Conservation (phyloP, 805 yeast species). For the Huiozyma naganishii region DNA sequence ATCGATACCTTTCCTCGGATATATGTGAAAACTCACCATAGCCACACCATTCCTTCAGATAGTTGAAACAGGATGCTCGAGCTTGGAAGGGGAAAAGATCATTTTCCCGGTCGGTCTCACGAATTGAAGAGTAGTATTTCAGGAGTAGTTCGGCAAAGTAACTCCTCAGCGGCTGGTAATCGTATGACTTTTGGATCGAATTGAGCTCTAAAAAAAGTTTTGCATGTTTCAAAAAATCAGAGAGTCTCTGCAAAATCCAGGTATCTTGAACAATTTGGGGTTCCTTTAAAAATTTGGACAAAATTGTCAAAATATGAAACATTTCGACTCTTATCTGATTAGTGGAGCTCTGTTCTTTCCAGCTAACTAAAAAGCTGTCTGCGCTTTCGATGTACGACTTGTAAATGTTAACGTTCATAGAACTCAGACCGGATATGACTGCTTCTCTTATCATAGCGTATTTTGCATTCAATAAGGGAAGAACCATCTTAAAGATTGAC, state of each 20-base stretch:
- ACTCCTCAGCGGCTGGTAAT: slow-evolving; percentile 66
- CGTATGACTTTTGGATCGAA: slow-evolving; percentile 51
- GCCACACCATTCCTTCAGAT: slow-evolving; percentile 91
- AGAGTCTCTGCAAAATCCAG: slow-evolving; percentile 54
- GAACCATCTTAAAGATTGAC: slow-evolving; percentile 76
- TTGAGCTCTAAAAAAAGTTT: slow-evolving; percentile 48
- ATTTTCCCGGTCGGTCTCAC: slow-evolving; percentile 30
- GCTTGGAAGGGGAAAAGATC: slow-evolving; percentile 80
- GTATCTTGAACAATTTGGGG: slow-evolving; percentile 49
- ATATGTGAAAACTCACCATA: slow-evolving; percentile 55
- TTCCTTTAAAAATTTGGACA: slow-evolving; percentile 49
- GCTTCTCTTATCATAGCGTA: slow-evolving; percentile 72
- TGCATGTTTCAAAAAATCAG: slow-evolving; percentile 49
- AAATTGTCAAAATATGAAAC: slow-evolving; percentile 62
- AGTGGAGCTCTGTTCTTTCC: slow-evolving; percentile 39
- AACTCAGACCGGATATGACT: slow-evolving; percentile 77
- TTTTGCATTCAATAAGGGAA: slow-evolving; percentile 66
- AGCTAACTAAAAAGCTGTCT: slow-evolving; percentile 45
- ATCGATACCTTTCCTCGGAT: slow-evolving; percentile 54
- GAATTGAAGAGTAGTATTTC: slow-evolving; percentile 52
- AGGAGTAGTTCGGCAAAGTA: slow-evolving; percentile 78
- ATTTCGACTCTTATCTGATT: slow-evolving; percentile 55
- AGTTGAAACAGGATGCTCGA: slow-evolving; percentile 69
- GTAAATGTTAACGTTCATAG: slow-evolving; percentile 83
- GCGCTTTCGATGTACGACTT: slow-evolving; percentile 69